Conservation (phyloP, 1,284 basidiomycete species). For the Psilocybe mexicana region DNA sequence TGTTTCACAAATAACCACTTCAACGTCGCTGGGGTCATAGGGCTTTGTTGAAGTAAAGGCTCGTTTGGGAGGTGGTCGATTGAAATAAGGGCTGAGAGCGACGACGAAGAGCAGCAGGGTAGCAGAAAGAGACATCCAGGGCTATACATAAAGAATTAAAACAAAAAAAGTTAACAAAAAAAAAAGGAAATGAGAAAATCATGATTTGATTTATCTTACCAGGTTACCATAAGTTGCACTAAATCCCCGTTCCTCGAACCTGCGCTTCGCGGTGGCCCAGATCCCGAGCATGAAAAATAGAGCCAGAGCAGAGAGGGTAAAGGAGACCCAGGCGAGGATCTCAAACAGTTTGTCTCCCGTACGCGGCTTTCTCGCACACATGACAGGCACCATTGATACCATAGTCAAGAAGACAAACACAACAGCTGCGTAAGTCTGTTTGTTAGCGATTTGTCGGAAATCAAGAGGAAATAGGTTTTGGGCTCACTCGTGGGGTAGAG, state of each 20-base stretch:
- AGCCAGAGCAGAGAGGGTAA: constrained; percentile 27
- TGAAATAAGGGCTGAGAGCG: constrained; percentile 19
- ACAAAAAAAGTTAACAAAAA: background rate
- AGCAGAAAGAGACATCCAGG: constrained; percentile 33
- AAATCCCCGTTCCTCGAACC: constrained; percentile 32
- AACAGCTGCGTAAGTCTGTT: constrained; percentile 20
- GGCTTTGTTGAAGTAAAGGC: background rate
- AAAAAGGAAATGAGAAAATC: constrained; percentile 2
- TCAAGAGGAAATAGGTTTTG: background rate
- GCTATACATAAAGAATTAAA: constrained; percentile 18
- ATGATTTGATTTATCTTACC: constrained; percentile 22
- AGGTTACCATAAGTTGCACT: constrained; percentile 32
- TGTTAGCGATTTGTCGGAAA: background rate
- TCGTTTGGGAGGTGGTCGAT: constrained; percentile 15
- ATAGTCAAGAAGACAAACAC: constrained; percentile 29
- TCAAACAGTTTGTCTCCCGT: constrained; percentile 28
- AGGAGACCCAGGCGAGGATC: constrained; percentile 26
- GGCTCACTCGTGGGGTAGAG: constrained; percentile 35
- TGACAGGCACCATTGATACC: constrained; percentile 28
- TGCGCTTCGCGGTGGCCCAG: constrained; percentile 29
- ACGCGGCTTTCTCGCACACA: constrained; percentile 22
- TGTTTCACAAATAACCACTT: background rate
- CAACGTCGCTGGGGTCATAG: constrained; percentile 1
- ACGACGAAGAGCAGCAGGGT: constrained; percentile 27
- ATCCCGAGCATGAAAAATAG: constrained; percentile 37